A percentile compares a stretch with the other conserved stretches of the same genome.
phyloP scores from a whole-genome alignment of 1,139 yeast genomes.

The Saccharomyces uvarum region DNA sequence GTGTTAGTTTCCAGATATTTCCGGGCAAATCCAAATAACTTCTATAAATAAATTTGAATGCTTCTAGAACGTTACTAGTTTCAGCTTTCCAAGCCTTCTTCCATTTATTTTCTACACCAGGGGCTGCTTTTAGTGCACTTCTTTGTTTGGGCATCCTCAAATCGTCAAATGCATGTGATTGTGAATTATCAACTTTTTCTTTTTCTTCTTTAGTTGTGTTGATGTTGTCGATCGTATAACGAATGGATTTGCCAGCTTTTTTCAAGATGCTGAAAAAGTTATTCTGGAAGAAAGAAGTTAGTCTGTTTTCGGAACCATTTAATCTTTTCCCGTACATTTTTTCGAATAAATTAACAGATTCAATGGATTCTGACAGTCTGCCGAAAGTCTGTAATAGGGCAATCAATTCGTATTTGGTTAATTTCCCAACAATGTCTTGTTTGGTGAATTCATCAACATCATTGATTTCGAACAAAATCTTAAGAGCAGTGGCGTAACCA shows the following conservation, averaged over 20 bases:
- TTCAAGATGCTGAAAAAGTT: slow-evolving; percentile 28
- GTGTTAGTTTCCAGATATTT: slow-evolving; percentile 43
- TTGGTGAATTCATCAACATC: slow-evolving; percentile 36
- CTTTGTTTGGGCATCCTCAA: slow-evolving; percentile 22
- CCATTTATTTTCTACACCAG: slow-evolving; percentile 15
- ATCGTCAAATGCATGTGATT: slow-evolving; percentile 18
- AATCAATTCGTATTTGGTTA: slow-evolving; percentile 80
- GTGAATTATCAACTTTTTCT: slow-evolving; percentile 5
- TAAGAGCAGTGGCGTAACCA: slow-evolving; percentile 94
- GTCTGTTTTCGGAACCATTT: slow-evolving; percentile 14
- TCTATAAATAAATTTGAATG: slow-evolving; percentile 53
- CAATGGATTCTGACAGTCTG: slow-evolving; percentile 76
- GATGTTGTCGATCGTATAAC: slow-evolving; percentile 11
- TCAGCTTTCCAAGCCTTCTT: slow-evolving; percentile 47
- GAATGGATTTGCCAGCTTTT: slow-evolving; percentile 19
- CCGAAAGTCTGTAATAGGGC: slow-evolving; percentile 89
- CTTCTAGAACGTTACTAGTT: slow-evolving; percentile 49
- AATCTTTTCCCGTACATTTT: slow-evolving; percentile 38
- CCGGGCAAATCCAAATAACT: slow-evolving; percentile 70
- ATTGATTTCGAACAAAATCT: slow-evolving; percentile 71
- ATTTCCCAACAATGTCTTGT: slow-evolving; percentile 38
- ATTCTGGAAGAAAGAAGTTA: slow-evolving; percentile 25
- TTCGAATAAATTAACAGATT: slow-evolving; percentile 67
- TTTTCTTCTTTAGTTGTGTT: slow-evolving; percentile 15
- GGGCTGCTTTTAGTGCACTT: slow-evolving; percentile 6